Evolutionary conservation across 352 stramenopile genomes (phyloP), one percentile per base, ranked within the genome.

Genomic region (Globisporangium ultimum): DNA sequence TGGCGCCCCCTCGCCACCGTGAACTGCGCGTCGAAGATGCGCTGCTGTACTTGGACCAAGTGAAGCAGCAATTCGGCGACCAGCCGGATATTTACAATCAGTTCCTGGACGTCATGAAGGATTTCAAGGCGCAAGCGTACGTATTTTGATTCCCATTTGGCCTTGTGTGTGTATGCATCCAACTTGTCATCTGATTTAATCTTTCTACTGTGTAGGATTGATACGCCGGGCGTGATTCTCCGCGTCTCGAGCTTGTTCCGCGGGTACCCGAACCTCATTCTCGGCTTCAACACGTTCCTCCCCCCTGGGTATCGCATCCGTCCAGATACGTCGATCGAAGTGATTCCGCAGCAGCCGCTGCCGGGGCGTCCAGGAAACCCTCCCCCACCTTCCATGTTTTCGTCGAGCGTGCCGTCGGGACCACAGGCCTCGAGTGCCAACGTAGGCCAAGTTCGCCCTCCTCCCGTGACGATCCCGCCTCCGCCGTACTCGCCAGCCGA

Each of bases 21-120:
- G 86, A 95, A 56, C 70, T 95, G 2, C 78, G 84, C 40, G 97
- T 99, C 11, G 97, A 99, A 73, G 98, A 99, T 77, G 98, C 98
- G n/a, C 78, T 99, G 40, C 77, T 98, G 36, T 99, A 99, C 70
- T 75, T 99, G 13, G 97, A 99, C 69, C 96, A 99, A 80, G 97
- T 99, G 50, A 99, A 99, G 76, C 96, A 98, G 68, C 95, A 99
- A 79, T 99, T 99, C 79, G 92, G 93, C 42, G 95, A 99, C 74
- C 94, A 98, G 64, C 97, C 97, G 0, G 94, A 99, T 63, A 99
- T 99, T 43, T 99, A 99, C 91, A 99, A 99, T 80, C 96, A 99
- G 72, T 99, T 99, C 66, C 73, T 99, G 48, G 97, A 99, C 69
- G 98, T 99, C 59, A 99, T 99, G 98, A 99, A 99, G 84, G 98